Evolutionary conservation across 192 early-diverging fungal genomes (phyloP), one percentile per base, ranked within the genome.

Genomic region (Podila horticola): DNA sequence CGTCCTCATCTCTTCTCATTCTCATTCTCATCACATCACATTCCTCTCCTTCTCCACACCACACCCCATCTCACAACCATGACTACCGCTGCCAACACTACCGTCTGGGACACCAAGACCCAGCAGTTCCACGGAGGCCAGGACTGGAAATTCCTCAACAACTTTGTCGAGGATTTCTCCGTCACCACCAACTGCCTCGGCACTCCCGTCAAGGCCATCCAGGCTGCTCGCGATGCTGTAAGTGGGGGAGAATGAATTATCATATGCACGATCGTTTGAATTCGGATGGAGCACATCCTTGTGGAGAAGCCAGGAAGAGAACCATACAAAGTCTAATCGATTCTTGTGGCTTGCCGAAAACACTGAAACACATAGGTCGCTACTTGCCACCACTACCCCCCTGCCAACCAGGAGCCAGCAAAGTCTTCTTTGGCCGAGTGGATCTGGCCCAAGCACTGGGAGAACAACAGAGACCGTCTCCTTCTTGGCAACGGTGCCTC

Each of bases 71-170:
- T 15, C 51, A 12, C 48, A 62, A 58, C 15, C 22, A 79, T 77
- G 74, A 66, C 74, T 49, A 48, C 65, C 69, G 41, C 45, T 29
- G 31, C 72, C 22, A 64, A 71, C 55, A 75, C 74, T n/a, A 81
- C 83, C 66, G 83, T 86, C 58, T 96, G 95, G 95, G 94, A 96
- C 84, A 91, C 94, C 61, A 95, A 92, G 82, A 91, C 91, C 57
- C 95, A 96, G 85, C 92, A 94, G 77, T 95, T 91, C 67, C 95
- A 96, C 62, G 95, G 93, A 81, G 95, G 95, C 59, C 95, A 97
- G 64, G 93, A 95, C 72, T 93, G 94, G 89, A 82, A 86, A 31
- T 91, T 89, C 61, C 86, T 97, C 33, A 87, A 91, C 72, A 95
- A 96, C 84, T 97, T 97, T 88, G 88, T 95, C 55, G 95, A 97